Evolutionary conservation across 2,329 filamentous ascomycete species (phyloP).

Genomic region (Cercospora nicotianae): DNA sequence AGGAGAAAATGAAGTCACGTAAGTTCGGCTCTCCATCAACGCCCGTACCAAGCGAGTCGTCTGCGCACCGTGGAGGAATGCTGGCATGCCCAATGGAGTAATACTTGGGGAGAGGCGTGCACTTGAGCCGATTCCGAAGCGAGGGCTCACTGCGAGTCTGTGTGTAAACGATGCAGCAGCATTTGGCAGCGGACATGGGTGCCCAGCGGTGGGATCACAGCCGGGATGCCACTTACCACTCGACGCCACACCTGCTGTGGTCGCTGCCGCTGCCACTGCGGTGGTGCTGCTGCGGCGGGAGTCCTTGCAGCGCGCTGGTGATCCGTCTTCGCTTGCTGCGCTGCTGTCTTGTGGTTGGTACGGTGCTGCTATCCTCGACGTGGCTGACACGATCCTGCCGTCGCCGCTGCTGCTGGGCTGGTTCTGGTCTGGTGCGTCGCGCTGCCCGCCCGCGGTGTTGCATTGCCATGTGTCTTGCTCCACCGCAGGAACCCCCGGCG

Average conservation of each 20-base stretch:
- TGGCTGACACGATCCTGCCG: neutral
- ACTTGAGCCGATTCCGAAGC: conserved; percentile 11
- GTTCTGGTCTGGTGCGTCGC: neutral
- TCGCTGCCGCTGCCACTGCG: neutral
- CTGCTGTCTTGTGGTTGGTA: neutral
- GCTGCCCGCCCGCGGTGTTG: neutral
- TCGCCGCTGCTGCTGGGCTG: neutral
- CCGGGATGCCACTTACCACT: conserved; percentile 12
- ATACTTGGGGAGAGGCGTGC: conserved; percentile 11
- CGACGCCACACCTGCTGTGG: conserved; percentile 7
- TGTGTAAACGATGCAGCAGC: conserved; percentile 17
- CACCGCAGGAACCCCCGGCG: neutral
- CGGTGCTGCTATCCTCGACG: neutral
- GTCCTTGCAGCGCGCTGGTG: conserved; percentile 1
- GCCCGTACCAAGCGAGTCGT: conserved; percentile 24
- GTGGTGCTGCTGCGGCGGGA: conserved; percentile 8
- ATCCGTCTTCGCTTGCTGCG: neutral
- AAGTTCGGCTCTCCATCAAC: conserved; percentile 34
- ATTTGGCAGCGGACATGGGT: conserved; percentile 1
- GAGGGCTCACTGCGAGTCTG: conserved; percentile 10
- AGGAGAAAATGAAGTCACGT: conserved; percentile 29
- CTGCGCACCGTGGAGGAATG: conserved; percentile 10
- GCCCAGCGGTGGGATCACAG: neutral
- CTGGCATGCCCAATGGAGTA: conserved; percentile 20
- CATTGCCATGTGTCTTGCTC: neutral